A percentile compares a stretch with the other conserved stretches of the same genome.
phyloP scores from a whole-genome alignment of 345 rosid genomes.

The Noccaea caerulescens region DNA sequence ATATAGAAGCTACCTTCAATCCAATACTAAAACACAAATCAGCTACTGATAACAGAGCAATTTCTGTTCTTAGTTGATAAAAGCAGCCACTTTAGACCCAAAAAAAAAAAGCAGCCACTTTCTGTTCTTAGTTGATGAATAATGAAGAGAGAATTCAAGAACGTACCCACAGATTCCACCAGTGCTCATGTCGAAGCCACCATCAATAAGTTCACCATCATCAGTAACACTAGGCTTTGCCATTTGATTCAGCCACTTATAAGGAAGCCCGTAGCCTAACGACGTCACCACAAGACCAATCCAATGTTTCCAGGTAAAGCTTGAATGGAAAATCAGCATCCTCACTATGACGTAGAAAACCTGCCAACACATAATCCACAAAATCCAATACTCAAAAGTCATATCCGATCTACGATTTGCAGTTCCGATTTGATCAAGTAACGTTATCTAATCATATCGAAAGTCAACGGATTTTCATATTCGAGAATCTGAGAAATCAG shows the following conservation, averaged over 20 bases:
- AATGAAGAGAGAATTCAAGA: background rate
- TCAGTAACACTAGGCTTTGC: constrained; percentile 69
- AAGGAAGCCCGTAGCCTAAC: constrained; percentile 66
- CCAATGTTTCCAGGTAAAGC: constrained; percentile 85
- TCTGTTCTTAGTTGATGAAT: background rate
- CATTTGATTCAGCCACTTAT: constrained; percentile 73
- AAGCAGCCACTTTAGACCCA: background rate
- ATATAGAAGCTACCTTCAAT: background rate
- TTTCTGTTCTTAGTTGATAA: background rate
- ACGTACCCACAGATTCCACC: constrained; percentile 92
- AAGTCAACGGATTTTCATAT: background rate
- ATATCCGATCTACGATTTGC: background rate
- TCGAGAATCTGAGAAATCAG: constrained; percentile 3
- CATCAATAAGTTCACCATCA: constrained; percentile 86
- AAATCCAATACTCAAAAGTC: background rate
- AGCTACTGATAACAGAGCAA: background rate
- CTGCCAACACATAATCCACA: constrained; percentile 42
- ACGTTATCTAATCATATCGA: background rate
- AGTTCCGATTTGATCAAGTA: background rate
- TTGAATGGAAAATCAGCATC: constrained; percentile 63
- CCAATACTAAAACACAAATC: background rate
- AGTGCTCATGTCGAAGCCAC: constrained; percentile 84
- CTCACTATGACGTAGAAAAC: constrained; percentile 69
- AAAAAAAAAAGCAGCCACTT: constrained; percentile 6
- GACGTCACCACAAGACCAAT: constrained; percentile 71